These are phyloP conservation scores for Astrothelium subdiscretum DNA, from an alignment of 495 filamentous ascomycete genomes.

Conservation along the genomic window DNA sequence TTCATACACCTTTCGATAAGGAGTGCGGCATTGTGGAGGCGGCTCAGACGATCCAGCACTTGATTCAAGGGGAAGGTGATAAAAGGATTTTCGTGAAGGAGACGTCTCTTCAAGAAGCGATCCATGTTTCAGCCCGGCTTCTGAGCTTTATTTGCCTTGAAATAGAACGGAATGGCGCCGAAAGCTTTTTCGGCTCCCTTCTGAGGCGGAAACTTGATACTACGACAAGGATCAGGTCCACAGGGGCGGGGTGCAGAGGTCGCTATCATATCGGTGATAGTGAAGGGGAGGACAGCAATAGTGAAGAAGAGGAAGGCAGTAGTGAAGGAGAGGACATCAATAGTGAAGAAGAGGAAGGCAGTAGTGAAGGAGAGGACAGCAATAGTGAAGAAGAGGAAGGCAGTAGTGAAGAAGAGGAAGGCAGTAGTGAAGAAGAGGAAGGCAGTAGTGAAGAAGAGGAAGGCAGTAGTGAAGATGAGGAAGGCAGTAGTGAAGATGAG, in stretches of 20 bases:
- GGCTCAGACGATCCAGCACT: not conserved
- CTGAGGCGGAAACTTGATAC: not conserved
- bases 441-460: not conserved
- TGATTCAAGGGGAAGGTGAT: not conserved
- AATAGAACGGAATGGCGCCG: not conserved
- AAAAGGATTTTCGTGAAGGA: not conserved
- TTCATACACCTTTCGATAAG: not conserved
- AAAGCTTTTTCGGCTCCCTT: not conserved
- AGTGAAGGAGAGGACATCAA: not conserved
- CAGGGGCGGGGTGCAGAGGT: not conserved
- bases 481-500: not conserved
- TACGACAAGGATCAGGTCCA: not conserved
- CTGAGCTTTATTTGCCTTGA: not conserved
- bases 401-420: not conserved
- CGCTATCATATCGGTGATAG: not conserved
- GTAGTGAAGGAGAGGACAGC: not conserved
- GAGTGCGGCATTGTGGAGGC: not conserved
- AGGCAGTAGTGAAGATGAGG: too few species aligned
- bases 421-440: not conserved
- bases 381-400: not conserved
- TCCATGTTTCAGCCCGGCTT: not conserved
- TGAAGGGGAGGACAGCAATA: not conserved
- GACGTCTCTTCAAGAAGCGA: not conserved
- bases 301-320: too few species aligned
- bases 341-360: too few species aligned